phyloP scores from a whole-genome alignment of 768 basidiomycete genomes.

The Mrakia frigida region DNA sequence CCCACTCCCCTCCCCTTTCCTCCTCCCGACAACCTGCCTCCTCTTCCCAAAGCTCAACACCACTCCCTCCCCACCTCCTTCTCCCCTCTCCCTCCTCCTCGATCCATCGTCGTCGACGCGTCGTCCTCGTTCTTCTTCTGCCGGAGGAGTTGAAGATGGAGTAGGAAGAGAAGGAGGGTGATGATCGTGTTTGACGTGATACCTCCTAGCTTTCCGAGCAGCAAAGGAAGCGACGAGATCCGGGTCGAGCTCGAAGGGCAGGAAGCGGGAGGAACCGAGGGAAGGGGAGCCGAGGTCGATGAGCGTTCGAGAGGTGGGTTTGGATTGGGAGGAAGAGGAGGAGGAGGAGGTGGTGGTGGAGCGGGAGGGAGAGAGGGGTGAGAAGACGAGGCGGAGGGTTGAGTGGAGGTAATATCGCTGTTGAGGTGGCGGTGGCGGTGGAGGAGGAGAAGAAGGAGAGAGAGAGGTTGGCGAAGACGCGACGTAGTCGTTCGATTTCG shows the following conservation, averaged over 20 bases:
- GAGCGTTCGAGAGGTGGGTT: background rate
- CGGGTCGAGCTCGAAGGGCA: background rate
- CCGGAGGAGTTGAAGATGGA: background rate
- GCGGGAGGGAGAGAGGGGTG: conserved; percentile 32
- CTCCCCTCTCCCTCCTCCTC: background rate
- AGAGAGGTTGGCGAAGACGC: background rate
- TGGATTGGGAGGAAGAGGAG: background rate
- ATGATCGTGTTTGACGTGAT: background rate
- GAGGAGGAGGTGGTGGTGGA: background rate
- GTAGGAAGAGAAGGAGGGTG: background rate
- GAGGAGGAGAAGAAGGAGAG: too few relatives aligned
- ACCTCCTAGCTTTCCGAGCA: background rate
- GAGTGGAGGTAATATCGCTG: conserved; percentile 38
- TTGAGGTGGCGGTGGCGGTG: background rate
- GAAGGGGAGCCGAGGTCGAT: background rate
- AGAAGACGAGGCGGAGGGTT: conserved; percentile 41
- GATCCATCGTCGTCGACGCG: background rate
- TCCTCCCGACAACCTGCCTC: conserved; percentile 1
- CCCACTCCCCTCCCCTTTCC: background rate
- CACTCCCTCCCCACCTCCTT: background rate
- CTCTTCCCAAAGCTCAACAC: conserved; percentile 4
- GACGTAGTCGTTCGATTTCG: conserved; percentile 30
- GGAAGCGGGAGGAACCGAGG: conserved; percentile 8
- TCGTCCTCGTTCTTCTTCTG: background rate
- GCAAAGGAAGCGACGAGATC: background rate